These are phyloP conservation scores for Solanum infundibuliforme DNA, from an alignment of 257 asterid species.

Conservation along the genomic window DNA sequence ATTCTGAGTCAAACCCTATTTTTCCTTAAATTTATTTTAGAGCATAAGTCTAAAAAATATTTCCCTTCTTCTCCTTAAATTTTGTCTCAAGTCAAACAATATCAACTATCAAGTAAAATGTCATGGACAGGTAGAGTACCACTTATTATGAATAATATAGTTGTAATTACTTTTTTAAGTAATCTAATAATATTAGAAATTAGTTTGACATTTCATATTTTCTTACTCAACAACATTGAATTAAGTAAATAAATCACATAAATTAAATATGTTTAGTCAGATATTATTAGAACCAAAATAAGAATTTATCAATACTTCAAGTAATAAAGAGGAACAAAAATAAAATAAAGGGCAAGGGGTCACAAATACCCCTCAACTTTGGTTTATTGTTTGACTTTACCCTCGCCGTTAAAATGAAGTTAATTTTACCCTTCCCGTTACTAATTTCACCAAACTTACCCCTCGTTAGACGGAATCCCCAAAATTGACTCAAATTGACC, in stretches of 20 bases:
- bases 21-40: no score
- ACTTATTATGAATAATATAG: neutral
- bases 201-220: neutral
- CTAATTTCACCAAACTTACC: no score
- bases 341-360: neutral
- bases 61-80: neutral
- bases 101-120: neutral
- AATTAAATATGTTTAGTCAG: neutral
- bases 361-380: no score
- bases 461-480: no score
- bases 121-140: neutral
- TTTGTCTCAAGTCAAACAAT: neutral
- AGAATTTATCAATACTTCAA: neutral
- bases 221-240: neutral
- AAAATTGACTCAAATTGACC: no score
- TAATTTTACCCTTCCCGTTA: no score
- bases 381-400: no score
- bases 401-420: no score
- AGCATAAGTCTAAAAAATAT: no score
- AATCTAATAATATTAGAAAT: no score
- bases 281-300: neutral
- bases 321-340: neutral
- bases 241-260: neutral
- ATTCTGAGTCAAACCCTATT: rapidly evolving
- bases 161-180: neutral